Percentiles rank a stretch among this genome's conserved stretches.
These are phyloP conservation scores for Hygrocybe punicea DNA, from an alignment of 768 basidiomycete species.

Conservation along the genomic window DNA sequence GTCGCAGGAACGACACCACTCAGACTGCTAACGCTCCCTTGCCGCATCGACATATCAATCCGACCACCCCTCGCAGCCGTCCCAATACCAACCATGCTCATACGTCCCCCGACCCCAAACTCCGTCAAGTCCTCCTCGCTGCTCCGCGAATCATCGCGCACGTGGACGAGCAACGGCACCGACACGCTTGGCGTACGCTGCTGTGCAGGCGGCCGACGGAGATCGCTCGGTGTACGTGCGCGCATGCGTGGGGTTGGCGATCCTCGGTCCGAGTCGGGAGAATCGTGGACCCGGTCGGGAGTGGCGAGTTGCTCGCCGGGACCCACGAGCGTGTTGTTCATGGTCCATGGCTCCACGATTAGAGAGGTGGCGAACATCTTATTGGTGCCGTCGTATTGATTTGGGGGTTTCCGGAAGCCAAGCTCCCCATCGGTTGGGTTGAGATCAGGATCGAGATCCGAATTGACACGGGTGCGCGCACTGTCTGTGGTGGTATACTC, in stretches of 20 bases:
- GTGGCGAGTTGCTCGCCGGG: too few relatives aligned
- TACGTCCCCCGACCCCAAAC: slow-evolving; percentile 4
- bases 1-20: neutral
- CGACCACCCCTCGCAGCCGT: slow-evolving; percentile 38
- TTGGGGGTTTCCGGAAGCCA: neutral
- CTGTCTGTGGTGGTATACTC: slow-evolving; percentile 34
- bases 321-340: neutral
- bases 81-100: slow-evolving; percentile 47
- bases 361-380: neutral
- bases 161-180: slow-evolving; percentile 31
- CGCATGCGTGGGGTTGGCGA: neutral
- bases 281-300: neutral
- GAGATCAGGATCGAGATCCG: slow-evolving; percentile 1
- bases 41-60: slow-evolving; percentile 15
- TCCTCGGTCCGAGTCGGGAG: neutral
- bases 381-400: neutral
- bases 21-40: slow-evolving; percentile 13
- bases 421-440: neutral
- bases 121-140: slow-evolving; percentile 20
- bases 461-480: slow-evolving; percentile 19
- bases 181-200: slow-evolving; percentile 26
- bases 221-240: neutral
- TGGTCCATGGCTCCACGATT: neutral
- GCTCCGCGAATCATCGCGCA: slow-evolving; percentile 22
- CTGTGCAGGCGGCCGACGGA: neutral